These are phyloP conservation scores for Stylonectria norvegica DNA, from an alignment of 2,329 filamentous ascomycete genomes.

Conservation along the genomic window DNA sequence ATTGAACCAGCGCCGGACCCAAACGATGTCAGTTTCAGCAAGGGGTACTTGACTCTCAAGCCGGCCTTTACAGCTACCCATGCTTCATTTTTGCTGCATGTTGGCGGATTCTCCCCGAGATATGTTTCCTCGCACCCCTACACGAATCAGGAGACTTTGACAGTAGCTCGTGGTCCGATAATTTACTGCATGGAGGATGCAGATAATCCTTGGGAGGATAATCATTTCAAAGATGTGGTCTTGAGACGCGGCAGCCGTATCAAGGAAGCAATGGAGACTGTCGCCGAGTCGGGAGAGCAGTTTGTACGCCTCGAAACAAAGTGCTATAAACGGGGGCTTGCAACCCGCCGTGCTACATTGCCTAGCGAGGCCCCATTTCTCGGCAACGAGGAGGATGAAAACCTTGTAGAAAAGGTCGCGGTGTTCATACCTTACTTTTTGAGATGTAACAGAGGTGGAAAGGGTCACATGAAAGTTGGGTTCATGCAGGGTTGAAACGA, in stretches of 20 bases:
- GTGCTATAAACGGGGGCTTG: constrained; percentile 5
- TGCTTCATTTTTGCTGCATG: constrained; percentile 32
- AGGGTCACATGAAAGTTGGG: constrained; percentile 18
- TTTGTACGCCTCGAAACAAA: constrained; percentile 10
- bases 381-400: not conserved
- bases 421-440: constrained; percentile 12
- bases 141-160: constrained; percentile 52
- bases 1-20: constrained; percentile 34
- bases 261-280: constrained; percentile 1
- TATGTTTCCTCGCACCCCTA: constrained; percentile 53
- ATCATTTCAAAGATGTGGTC: constrained; percentile 49
- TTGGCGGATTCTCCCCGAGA: constrained; percentile 45
- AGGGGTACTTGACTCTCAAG: constrained; percentile 49
- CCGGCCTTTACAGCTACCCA: constrained; percentile 38
- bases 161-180: constrained; percentile 54
- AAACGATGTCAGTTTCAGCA: constrained; percentile 24
- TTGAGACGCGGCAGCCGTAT: not conserved
- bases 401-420: not conserved
- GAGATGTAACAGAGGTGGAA: constrained; percentile 10
- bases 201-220: constrained; percentile 53
- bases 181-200: constrained; percentile 60
- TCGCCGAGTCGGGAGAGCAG: constrained; percentile 8
- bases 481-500: constrained; percentile 10
- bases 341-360: not conserved
- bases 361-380: not conserved